phyloP scores from a whole-genome alignment of 192 early-diverging fungal species.

The Allomyces arbusculus region DNA sequence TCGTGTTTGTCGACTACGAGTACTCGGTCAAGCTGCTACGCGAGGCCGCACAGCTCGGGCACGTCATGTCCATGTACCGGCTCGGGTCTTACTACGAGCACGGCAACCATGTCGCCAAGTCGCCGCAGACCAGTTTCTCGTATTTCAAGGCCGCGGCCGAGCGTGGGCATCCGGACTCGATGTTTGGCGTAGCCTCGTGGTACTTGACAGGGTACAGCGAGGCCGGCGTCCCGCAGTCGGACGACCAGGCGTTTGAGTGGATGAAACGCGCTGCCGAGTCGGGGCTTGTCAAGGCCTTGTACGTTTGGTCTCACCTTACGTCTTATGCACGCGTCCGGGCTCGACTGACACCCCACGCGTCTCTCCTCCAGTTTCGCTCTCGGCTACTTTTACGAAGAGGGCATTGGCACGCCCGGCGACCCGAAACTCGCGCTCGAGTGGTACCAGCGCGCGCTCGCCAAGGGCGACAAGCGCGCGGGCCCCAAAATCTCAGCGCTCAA shows the following conservation, averaged over 20 bases:
- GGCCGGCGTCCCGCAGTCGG: constrained; percentile 28
- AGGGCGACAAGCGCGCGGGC: constrained; percentile 33
- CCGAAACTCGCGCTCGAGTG: constrained; percentile 28
- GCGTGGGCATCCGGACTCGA: constrained; percentile 37
- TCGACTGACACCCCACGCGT: too few relatives aligned
- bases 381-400: constrained; percentile 43
- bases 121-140: constrained; percentile 25
- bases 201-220: constrained; percentile 37
- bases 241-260: constrained; percentile 42
- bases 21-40: constrained; percentile 38
- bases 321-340: too few relatives aligned
- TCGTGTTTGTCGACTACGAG: constrained; percentile 35
- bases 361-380: constrained; percentile 15
- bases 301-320: constrained; percentile 1
- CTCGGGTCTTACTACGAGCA: constrained; percentile 43
- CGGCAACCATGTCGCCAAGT: constrained; percentile 32
- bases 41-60: constrained; percentile 41
- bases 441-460: constrained; percentile 45
- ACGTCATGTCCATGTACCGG: constrained; percentile 38
- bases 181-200: constrained; percentile 42
- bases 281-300: constrained; percentile 34
- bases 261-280: constrained; percentile 34
- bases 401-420: constrained; percentile 35
- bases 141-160: constrained; percentile 42
- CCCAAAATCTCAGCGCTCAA: background rate